phyloP scores from a whole-genome alignment of 2,329 filamentous ascomycete species.

The Fusarium setosum region DNA sequence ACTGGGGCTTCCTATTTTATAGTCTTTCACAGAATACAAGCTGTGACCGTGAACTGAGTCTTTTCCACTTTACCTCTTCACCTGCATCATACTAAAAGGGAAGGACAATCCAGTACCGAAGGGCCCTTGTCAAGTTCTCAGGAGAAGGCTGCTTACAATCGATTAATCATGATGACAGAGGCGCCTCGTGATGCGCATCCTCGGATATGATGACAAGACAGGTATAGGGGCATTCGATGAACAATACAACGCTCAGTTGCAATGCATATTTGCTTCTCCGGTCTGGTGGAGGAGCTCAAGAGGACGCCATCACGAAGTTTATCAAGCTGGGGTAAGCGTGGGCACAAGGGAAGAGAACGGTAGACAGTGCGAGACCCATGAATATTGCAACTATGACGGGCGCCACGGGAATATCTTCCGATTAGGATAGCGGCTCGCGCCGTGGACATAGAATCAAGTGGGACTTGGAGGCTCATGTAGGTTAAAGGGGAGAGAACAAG shows the following conservation, averaged over 20 bases:
- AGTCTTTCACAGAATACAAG: not conserved
- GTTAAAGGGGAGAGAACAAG: not conserved
- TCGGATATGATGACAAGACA: not conserved
- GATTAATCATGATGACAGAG: not conserved
- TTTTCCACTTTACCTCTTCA: not conserved
- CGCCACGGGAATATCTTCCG: not conserved
- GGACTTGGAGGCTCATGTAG: not conserved
- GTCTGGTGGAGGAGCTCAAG: not conserved
- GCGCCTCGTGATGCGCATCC: not conserved
- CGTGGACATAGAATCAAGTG: not conserved
- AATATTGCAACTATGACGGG: conserved; percentile 6
- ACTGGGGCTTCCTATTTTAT: not conserved
- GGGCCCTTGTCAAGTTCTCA: not conserved
- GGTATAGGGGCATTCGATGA: not conserved
- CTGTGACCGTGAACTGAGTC: not conserved
- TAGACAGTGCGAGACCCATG: not conserved
- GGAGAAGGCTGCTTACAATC: not conserved
- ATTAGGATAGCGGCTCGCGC: not conserved
- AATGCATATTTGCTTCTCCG: not conserved
- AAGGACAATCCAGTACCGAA: not conserved
- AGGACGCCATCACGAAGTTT: not conserved
- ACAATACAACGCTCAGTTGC: not conserved
- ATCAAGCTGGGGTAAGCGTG: not conserved
- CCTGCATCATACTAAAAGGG: not conserved
- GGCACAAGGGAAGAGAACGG: not conserved